Base-by-base conservation (phyloP, 441 rosid genomes). In the Arabidopsis hybrid region DNA sequence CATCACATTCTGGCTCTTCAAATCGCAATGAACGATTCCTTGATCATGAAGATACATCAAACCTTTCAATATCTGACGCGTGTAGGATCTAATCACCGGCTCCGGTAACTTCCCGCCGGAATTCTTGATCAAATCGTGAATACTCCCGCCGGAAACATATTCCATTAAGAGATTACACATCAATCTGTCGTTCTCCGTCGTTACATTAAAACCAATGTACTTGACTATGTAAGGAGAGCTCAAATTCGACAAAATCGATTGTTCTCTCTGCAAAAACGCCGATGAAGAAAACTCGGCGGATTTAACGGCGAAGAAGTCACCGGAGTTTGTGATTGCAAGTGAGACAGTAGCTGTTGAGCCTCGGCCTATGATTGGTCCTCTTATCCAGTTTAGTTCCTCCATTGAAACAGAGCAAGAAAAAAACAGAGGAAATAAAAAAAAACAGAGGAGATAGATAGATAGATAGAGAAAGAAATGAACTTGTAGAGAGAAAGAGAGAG, bases 331-430 rank as follows among this genome's bases (percentile, higher is more conserved):
- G 62, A 86, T 81, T 72, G 97, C 97, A 32, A 94, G 75, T 0
- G 91, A 92, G 71, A 94, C 97, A 31, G 91, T 75, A 57, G 99
- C 92, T 17, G 97, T 87, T 73, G 99, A 85, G 29, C 99, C 97
- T 4, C 85, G 90, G 74, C 99, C 99, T 56, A 94, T 80, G 73
- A 78, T 46, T 17, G 89, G 93, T 16, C 99, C 99, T 82, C 97
- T 85, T 17, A 65, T 83, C 95, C 92, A 92, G 12, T 71, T 76
- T 40, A 55, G 65, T 71, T 86, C 88, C 89, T 67, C 81, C 81
- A 94, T 94, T 55, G 13, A 4, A 71, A n/a, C 74, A 67, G 77
- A 65, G 73, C 69, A 71, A 66, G 52, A 69, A 26, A 26, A 72
- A 62, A 55, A 62, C 56, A 63, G 70, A 53, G 67, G 56, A 67